Conservation (phyloP, 192 early-diverging fungal genomes). For the Linnemannia schmuckeri region DNA sequence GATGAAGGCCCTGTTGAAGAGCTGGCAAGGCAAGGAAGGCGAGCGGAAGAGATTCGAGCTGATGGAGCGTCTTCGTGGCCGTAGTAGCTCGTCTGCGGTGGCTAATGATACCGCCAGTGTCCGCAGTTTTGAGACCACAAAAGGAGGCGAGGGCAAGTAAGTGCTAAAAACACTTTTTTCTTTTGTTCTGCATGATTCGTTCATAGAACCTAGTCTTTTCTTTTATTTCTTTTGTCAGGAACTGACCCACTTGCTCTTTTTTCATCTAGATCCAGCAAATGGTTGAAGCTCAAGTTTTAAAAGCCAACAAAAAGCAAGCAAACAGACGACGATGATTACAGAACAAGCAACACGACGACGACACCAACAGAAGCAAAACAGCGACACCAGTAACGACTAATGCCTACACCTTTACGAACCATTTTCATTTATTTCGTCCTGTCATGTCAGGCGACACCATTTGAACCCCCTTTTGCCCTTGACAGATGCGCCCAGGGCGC, state of each 20-base stretch:
- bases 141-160: constrained; percentile 27
- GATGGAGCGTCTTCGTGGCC: constrained; percentile 9
- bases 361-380: not conserved
- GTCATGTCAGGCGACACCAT: not conserved
- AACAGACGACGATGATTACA: not conserved
- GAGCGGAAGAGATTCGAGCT: constrained; percentile 17
- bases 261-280: constrained; percentile 20
- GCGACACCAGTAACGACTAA: not conserved
- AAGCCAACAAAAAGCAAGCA: not conserved
- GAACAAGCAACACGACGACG: not conserved
- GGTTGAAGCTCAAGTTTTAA: constrained; percentile 29
- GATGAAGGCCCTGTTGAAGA: constrained; percentile 21
- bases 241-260: not conserved
- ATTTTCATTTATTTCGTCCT: not conserved
- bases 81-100: not conserved
- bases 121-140: constrained; percentile 17
- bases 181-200: not conserved
- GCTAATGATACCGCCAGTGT: constrained; percentile 6
- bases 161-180: not conserved
- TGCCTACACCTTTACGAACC: not conserved
- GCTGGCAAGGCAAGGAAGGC: constrained; percentile 22
- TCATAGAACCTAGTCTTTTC: not conserved
- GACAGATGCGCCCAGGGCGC: not conserved
- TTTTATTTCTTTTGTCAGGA: not conserved
- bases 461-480: not conserved